phyloP scores from a whole-genome alignment of 306 rosid species.

The Lathyrus tuberosus region DNA sequence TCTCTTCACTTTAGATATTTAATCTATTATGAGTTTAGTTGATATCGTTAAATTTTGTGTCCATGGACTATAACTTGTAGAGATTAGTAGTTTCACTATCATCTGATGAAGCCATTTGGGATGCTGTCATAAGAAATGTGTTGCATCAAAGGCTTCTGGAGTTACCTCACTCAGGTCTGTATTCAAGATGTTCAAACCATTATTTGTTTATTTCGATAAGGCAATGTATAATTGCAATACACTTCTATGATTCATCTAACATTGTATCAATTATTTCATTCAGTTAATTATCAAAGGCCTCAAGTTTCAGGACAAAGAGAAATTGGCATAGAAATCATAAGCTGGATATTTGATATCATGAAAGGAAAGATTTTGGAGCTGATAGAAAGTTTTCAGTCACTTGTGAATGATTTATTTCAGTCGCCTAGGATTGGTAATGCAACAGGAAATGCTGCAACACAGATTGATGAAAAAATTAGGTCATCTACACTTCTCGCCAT shows the following conservation, averaged over 20 bases:
- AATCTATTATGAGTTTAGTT: background rate
- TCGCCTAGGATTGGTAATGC: conserved; percentile 34
- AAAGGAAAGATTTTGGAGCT: conserved; percentile 56
- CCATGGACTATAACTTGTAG: conserved; percentile 45
- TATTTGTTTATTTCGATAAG: too few relatives aligned
- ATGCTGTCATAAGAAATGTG: conserved; percentile 60
- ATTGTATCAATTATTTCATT: conserved; percentile 10
- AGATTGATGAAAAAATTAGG: conserved; percentile 52
- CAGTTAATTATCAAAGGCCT: conserved; percentile 43
- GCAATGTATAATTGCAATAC: too few relatives aligned
- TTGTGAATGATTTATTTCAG: conserved; percentile 50
- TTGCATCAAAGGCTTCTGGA: conserved; percentile 52
- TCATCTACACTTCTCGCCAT: conserved; percentile 63
- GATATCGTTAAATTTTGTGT: background rate
- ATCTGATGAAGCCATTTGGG: conserved; percentile 69
- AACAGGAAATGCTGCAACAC: conserved; percentile 14
- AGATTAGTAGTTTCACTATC: conserved; percentile 67
- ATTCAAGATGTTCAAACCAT: too few relatives aligned
- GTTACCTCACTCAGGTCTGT: too few relatives aligned
- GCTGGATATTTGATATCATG: conserved; percentile 53
- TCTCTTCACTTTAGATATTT: background rate
- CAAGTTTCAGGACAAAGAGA: conserved; percentile 41
- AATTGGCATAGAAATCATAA: conserved; percentile 35
- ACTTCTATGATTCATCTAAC: background rate
- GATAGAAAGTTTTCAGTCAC: conserved; percentile 52